Conservation (phyloP, 2,329 filamentous ascomycete species). For the Talaromyces sp. region DNA sequence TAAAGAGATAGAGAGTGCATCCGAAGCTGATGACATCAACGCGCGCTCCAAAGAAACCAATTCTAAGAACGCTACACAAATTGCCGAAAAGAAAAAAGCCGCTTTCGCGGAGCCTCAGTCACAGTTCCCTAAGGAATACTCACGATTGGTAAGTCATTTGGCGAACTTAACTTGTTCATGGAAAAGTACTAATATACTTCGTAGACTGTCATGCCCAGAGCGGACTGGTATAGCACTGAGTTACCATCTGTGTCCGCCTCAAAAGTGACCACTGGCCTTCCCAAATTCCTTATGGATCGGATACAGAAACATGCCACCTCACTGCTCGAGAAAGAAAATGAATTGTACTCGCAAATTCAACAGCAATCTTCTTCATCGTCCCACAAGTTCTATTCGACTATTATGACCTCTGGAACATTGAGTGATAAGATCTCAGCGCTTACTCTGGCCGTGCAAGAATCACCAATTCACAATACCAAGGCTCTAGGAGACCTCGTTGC, state of each 20-base stretch:
- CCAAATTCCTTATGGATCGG: constrained; percentile 54
- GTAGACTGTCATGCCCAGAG: constrained; percentile 58
- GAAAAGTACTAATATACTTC: constrained; percentile 21
- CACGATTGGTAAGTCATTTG: constrained; percentile 31
- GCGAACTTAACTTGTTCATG: background rate
- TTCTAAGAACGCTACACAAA: constrained; percentile 11
- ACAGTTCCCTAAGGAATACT: constrained; percentile 35
- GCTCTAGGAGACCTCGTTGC: constrained; percentile 79
- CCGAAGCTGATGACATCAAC: constrained; percentile 28
- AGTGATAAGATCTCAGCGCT: constrained; percentile 95
- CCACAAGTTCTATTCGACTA: constrained; percentile 93
- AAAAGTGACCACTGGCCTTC: constrained; percentile 45
- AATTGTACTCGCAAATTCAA: constrained; percentile 67
- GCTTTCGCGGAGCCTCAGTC: constrained; percentile 19
- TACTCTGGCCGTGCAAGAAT: constrained; percentile 92
- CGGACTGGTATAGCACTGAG: constrained; percentile 64
- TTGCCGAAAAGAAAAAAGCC: constrained; percentile 21
- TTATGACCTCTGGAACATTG: constrained; percentile 93
- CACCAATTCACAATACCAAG: constrained; percentile 86
- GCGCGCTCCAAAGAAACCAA: constrained; percentile 14
- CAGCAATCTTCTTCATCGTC: constrained; percentile 76
- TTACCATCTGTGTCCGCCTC: constrained; percentile 53
- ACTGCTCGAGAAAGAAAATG: constrained; percentile 74
- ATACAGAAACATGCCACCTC: constrained; percentile 65
- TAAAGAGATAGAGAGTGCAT: constrained; percentile 21